Base-by-base conservation (phyloP, 331 rosid species). In the Phaseolus coccineus region DNA sequence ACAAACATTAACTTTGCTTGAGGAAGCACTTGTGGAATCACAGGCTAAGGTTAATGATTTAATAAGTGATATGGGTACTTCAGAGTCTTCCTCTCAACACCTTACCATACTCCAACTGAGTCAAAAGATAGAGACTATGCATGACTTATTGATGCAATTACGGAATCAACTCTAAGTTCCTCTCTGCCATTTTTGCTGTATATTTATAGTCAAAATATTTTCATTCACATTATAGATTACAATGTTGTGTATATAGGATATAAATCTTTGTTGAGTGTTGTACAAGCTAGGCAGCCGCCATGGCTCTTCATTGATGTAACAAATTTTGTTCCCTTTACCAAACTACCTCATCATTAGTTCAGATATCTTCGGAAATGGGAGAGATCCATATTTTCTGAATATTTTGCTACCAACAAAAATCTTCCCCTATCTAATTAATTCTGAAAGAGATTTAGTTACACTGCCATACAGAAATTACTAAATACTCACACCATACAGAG, bases 101-200 rank as follows among this genome's bases (percentile, higher is more conserved):
- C 85, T 87, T 84, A 73, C 85, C 25, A 37, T 85, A 13, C 19
- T 92, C 71, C 82, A 84, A 52, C 90, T 94, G 44, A 63, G 89
- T 62, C 91, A 86, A 82, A 91, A 91, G 79, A 89, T 94, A 9
- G 89, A 91, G 40, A 82, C 85, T 39, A 88, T 94, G 97, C 92
- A 89, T 79, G 72, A 55, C 48, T 87, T 92, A 15, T 83, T 94
- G 90, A 62, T 48, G 62, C 87, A 70, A 53, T 81, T 92, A 77
- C 87, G 94, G 85, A 84, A 83, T 81, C 94, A 92, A 80, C 73
- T 88, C 40, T 92, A 85, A 84, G 68, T 62, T 37, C 42, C 42
- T 37, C 52, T 44, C 48, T 70, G 74, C 67, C 81, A 58, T 63
- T 77, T 62, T 88, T 71, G 68, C 25, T 86, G 79, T 77, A 84